These are phyloP conservation scores for Selaginella moellendorffii DNA, from an alignment of 75 land plant genomes.

Conservation along the genomic window DNA sequence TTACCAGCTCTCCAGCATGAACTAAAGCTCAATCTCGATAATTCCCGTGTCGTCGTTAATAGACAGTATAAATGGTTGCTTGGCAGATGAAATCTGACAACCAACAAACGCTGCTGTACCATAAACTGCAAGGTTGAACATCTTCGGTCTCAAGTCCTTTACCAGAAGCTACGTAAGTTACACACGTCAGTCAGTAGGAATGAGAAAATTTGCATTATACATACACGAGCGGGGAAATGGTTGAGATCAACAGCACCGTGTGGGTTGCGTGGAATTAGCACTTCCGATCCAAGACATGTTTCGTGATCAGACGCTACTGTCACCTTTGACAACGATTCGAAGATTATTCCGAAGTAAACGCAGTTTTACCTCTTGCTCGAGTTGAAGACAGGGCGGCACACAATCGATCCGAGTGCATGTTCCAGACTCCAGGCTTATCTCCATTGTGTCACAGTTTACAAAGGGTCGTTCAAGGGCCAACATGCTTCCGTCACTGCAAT, in stretches of 20 bases:
- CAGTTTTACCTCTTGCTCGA: constrained; percentile 68
- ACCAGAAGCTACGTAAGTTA: constrained; percentile 17
- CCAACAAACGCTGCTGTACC: constrained; percentile 11
- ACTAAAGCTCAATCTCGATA: constrained; percentile 9
- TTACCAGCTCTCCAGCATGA: no score
- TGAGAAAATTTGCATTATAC: no score
- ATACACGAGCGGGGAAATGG: constrained; percentile 53
- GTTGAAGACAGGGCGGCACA: constrained; percentile 42
- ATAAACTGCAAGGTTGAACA: constrained; percentile 21
- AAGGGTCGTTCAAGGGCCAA: constrained; percentile 76
- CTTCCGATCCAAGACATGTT: constrained; percentile 35
- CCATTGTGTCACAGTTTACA: constrained; percentile 24
- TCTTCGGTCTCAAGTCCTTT: constrained; percentile 16
- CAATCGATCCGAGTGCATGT: constrained; percentile 60
- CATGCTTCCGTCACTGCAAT: constrained; percentile 66
- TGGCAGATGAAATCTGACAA: background rate
- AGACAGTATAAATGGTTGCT: background rate
- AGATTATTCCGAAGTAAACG: background rate
- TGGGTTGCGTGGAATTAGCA: constrained; percentile 63
- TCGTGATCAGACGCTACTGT: background rate
- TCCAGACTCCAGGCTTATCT: constrained; percentile 68
- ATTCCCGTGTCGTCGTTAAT: constrained; percentile 12
- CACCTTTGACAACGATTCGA: constrained; percentile 12
- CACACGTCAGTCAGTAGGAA: no score
- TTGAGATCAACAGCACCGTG: constrained; percentile 68